These are phyloP conservation scores for Epichloe gansuensis DNA, from an alignment of 2,329 filamentous ascomycete species.

Conservation along the genomic window DNA sequence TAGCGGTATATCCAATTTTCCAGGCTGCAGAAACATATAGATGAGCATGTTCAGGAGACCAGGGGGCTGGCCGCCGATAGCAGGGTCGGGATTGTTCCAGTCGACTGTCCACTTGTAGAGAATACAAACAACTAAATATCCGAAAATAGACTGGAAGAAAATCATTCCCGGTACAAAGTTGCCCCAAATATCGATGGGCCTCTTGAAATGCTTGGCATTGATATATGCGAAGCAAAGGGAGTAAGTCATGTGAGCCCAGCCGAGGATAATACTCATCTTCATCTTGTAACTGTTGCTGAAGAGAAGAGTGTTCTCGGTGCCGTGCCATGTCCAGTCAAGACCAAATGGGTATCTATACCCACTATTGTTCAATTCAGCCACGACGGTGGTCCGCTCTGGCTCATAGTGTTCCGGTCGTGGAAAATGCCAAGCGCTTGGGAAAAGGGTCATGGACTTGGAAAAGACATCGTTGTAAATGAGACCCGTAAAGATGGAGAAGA, in stretches of 20 bases:
- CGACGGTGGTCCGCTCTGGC: slow-evolving; percentile 48
- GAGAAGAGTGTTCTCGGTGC: slow-evolving; percentile 83
- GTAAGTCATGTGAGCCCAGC: slow-evolving; percentile 98
- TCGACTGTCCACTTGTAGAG: slow-evolving; percentile 95
- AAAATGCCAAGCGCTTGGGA: slow-evolving; percentile 83
- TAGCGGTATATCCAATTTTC: slow-evolving; percentile 56
- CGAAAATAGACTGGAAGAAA: slow-evolving; percentile 98
- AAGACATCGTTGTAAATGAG: slow-evolving; percentile 97
- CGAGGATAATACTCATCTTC: slow-evolving; percentile 97
- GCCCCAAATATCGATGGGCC: slow-evolving; percentile 87
- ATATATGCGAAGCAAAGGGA: slow-evolving; percentile 85
- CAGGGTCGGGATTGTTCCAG: slow-evolving; percentile 45
- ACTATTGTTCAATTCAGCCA: slow-evolving; percentile 50
- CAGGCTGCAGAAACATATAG: slow-evolving; percentile 95
- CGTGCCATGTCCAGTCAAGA: slow-evolving; percentile 93
- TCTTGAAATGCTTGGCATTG: slow-evolving; percentile 92
- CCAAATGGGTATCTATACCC: slow-evolving; percentile 90
- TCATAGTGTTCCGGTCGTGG: slow-evolving; percentile 53
- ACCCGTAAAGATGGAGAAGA: slow-evolving; percentile 94
- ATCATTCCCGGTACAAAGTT: slow-evolving; percentile 98
- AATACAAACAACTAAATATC: slow-evolving; percentile 87
- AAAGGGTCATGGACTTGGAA: slow-evolving; percentile 82
- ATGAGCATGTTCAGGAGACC: slow-evolving; percentile 97
- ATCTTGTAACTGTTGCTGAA: slow-evolving; percentile 99
- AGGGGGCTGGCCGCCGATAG: slow-evolving; percentile 54